Evolutionary conservation across 225 moss, liverwort and hornwort species (phyloP).

Genomic region (Marchantia polymorpha): DNA sequence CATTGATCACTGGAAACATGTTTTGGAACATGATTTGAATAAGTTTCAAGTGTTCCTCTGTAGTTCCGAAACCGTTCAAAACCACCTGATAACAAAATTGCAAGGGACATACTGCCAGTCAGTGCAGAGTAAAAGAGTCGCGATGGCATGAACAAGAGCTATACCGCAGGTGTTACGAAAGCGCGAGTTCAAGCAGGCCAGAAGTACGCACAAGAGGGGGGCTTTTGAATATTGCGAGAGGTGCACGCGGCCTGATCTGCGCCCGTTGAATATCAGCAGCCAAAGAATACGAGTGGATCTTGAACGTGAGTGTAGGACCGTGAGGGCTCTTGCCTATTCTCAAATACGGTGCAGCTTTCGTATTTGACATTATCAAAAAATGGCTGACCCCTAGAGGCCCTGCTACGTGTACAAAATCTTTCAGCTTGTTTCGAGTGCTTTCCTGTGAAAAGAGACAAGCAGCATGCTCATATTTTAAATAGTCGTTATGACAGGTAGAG

Average conservation of each 20-base stretch:
- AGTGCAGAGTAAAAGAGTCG: background rate
- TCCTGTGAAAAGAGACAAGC: slow-evolving; percentile 1
- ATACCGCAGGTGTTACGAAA: background rate
- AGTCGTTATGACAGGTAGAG: too few species aligned
- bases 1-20: slow-evolving; percentile 88
- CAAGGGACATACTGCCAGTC: background rate
- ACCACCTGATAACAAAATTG: slow-evolving; percentile 63
- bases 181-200: background rate
- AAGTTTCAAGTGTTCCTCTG: slow-evolving; percentile 90
- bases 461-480: background rate
- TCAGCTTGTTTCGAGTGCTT: slow-evolving; percentile 59
- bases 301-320: slow-evolving; percentile 93
- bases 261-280: slow-evolving; percentile 77
- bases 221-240: slow-evolving; percentile 72
- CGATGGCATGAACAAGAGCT: background rate
- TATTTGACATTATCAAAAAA: slow-evolving; percentile 82
- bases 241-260: slow-evolving; percentile 80
- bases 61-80: slow-evolving; percentile 76
- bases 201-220: slow-evolving; percentile 58
- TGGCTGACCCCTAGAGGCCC: slow-evolving; percentile 94
- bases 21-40: slow-evolving; percentile 88
- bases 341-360: slow-evolving; percentile 72
- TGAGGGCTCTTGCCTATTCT: slow-evolving; percentile 79
- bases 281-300: slow-evolving; percentile 79
- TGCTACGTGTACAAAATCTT: slow-evolving; percentile 97